Percentiles rank a stretch among this genome's conserved stretches.
These are phyloP conservation scores for Zymoseptoria pseudotritici DNA, from an alignment of 2,329 filamentous ascomycete species.

Conservation along the genomic window DNA sequence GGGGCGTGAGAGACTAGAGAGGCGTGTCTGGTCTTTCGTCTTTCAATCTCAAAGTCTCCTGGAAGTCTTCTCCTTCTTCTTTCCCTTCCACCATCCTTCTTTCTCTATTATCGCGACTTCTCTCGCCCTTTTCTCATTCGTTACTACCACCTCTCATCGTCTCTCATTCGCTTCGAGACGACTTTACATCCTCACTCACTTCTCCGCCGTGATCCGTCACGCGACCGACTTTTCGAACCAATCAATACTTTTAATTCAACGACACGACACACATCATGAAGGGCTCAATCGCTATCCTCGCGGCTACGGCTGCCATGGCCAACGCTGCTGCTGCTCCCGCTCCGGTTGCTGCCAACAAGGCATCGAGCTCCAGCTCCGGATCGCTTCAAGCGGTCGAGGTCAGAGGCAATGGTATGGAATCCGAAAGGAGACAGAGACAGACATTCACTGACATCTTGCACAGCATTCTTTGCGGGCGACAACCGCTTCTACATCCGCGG, in stretches of 20 bases:
- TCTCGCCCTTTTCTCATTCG: slow-evolving; percentile 4
- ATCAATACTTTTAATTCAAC: not conserved
- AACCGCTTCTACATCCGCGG: slow-evolving; percentile 55
- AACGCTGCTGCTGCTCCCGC: slow-evolving; percentile 39
- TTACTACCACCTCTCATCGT: slow-evolving; percentile 1
- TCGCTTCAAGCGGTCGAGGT: slow-evolving; percentile 51
- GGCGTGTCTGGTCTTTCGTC: slow-evolving; percentile 2
- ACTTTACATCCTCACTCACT: slow-evolving; percentile 4
- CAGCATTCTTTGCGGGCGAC: slow-evolving; percentile 56
- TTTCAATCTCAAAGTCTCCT: slow-evolving; percentile 2
- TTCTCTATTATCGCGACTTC: slow-evolving; percentile 4
- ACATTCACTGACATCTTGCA: slow-evolving; percentile 15
- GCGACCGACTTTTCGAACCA: slow-evolving; percentile 5
- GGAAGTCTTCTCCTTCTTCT: slow-evolving; percentile 7
- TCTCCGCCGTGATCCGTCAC: not conserved
- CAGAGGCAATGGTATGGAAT: slow-evolving; percentile 52
- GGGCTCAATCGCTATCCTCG: slow-evolving; percentile 39
- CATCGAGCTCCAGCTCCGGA: slow-evolving; percentile 34
- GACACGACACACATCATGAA: slow-evolving; percentile 42
- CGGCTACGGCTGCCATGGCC: slow-evolving; percentile 40
- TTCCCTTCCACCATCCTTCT: slow-evolving; percentile 5
- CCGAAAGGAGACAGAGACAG: not conserved
- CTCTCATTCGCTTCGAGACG: slow-evolving; percentile 17
- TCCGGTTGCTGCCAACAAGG: slow-evolving; percentile 27
- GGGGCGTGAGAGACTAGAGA: not conserved